Evolutionary conservation across 768 basidiomycete genomes (phyloP).

Genomic region (Suillus variegatus): DNA sequence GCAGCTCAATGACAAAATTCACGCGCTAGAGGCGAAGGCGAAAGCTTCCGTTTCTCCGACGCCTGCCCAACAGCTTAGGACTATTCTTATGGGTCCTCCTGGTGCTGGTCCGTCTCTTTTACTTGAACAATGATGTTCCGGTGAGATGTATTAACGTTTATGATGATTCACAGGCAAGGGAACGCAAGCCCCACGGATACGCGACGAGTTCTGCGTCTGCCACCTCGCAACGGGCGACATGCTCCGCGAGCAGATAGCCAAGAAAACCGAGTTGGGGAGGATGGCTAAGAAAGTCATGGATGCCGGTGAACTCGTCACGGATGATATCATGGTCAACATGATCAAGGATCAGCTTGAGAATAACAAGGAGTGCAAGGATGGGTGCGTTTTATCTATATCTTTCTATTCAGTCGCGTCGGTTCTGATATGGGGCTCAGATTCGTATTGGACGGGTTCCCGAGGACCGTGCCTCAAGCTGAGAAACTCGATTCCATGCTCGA

Average conservation of each 20-base stretch:
- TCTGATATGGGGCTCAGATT: conserved; percentile 55
- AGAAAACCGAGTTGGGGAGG: conserved; percentile 85
- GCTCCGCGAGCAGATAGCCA: conserved; percentile 89
- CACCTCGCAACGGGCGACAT: conserved; percentile 99
- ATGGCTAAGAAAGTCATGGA: conserved; percentile 99
- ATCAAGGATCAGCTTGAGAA: conserved; percentile 94
- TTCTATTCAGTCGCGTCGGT: background rate
- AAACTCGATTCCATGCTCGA: conserved; percentile 93
- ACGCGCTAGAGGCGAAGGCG: conserved; percentile 68
- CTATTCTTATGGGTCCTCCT: conserved; percentile 94
- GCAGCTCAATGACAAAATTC: conserved; percentile 91
- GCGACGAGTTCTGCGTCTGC: conserved; percentile 92
- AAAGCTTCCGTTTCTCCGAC: conserved; percentile 48
- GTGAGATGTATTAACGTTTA: background rate
- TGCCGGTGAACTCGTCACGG: conserved; percentile 89
- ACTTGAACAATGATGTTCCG: background rate
- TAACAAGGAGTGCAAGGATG: conserved; percentile 92
- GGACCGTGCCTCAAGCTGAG: conserved; percentile 94
- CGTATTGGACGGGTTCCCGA: conserved; percentile 99
- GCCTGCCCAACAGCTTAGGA: conserved; percentile 78
- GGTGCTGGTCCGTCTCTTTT: conserved; percentile 75
- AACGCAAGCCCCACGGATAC: conserved; percentile 94
- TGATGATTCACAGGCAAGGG: conserved; percentile 75
- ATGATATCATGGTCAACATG: conserved; percentile 98
- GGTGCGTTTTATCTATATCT: conserved; percentile 57